phyloP scores from a whole-genome alignment of 257 asterid genomes.

The Nicotiana tabacum region DNA sequence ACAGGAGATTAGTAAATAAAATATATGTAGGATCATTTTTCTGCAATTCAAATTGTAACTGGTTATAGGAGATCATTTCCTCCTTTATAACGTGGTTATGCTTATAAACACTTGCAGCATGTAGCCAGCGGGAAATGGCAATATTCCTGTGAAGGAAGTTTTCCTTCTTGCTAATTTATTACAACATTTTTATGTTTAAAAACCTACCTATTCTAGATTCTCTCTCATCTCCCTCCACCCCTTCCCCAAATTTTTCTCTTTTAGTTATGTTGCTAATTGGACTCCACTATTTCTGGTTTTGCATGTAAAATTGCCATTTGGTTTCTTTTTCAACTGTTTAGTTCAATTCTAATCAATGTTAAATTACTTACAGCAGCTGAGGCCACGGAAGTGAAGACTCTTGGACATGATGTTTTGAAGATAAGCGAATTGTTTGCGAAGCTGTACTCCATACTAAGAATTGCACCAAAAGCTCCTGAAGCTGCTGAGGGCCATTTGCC shows the following conservation, averaged over 20 bases:
- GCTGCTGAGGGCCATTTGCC: slow-evolving; percentile 27
- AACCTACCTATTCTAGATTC: too few relatives aligned
- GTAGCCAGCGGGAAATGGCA: not conserved
- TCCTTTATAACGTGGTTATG: not conserved
- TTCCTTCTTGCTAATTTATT: not conserved
- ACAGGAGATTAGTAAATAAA: too few relatives aligned
- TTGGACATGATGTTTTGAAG: slow-evolving; percentile 66
- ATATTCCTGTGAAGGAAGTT: not conserved
- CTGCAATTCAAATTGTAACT: too few relatives aligned
- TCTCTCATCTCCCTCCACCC: not conserved
- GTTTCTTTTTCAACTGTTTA: slow-evolving; percentile 3
- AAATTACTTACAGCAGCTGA: slow-evolving; percentile 44
- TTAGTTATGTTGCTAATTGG: not conserved
- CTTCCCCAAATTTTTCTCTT: too few relatives aligned
- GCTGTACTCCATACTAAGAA: slow-evolving; percentile 50
- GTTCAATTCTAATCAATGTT: slow-evolving; percentile 14
- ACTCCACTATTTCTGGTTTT: not conserved
- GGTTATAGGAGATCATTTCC: too few relatives aligned
- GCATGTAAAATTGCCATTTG: not conserved
- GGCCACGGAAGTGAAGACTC: slow-evolving; percentile 34
- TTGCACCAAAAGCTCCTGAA: slow-evolving; percentile 31
- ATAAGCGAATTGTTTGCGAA: slow-evolving; percentile 63
- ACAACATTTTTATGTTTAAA: not conserved
- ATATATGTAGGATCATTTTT: too few relatives aligned
- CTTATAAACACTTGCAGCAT: not conserved